phyloP scores from a whole-genome alignment of 257 asterid species.

The Phtheirospermum japonicum region DNA sequence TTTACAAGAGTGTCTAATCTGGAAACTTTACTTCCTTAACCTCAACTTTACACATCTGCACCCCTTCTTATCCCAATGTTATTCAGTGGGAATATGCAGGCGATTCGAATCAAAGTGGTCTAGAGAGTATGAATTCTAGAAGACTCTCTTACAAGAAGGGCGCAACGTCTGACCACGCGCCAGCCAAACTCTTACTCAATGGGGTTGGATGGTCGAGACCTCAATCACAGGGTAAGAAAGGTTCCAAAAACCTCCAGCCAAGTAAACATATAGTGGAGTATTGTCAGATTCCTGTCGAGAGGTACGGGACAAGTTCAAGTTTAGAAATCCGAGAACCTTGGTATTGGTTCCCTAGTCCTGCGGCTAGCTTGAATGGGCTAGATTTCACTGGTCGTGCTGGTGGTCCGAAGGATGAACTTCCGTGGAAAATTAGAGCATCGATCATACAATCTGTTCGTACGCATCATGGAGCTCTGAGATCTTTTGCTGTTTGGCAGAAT shows the following conservation, averaged over 20 bases:
- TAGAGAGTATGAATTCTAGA: constrained; percentile 50
- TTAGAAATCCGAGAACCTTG: constrained; percentile 71
- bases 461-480: constrained; percentile 90
- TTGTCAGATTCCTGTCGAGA: constrained; percentile 49
- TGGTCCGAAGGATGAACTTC: constrained; percentile 81
- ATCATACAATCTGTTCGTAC: constrained; percentile 80
- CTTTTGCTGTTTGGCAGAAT: constrained; percentile 82
- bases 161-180: constrained; percentile 47
- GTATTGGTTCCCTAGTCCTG: constrained; percentile 91
- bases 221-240: constrained; percentile 65
- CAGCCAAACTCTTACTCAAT: constrained; percentile 66
- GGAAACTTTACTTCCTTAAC: constrained; percentile 1
- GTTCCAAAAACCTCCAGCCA: constrained; percentile 39
- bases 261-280: constrained; percentile 35
- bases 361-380: constrained; percentile 62
- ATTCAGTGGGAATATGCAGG: constrained; percentile 85
- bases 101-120: constrained; percentile 52
- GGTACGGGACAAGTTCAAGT: constrained; percentile 42
- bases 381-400: constrained; percentile 75
- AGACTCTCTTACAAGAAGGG: constrained; percentile 43
- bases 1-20: constrained; percentile 25
- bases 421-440: constrained; percentile 94
- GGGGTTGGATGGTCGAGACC: constrained; percentile 92
- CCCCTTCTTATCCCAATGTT: constrained; percentile 36
- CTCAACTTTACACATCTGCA: constrained; percentile 26